Percentiles rank a stretch among this genome's conserved stretches.
These are phyloP conservation scores for Prunus davidiana DNA, from an alignment of 306 rosid genomes.

Conservation along the genomic window DNA sequence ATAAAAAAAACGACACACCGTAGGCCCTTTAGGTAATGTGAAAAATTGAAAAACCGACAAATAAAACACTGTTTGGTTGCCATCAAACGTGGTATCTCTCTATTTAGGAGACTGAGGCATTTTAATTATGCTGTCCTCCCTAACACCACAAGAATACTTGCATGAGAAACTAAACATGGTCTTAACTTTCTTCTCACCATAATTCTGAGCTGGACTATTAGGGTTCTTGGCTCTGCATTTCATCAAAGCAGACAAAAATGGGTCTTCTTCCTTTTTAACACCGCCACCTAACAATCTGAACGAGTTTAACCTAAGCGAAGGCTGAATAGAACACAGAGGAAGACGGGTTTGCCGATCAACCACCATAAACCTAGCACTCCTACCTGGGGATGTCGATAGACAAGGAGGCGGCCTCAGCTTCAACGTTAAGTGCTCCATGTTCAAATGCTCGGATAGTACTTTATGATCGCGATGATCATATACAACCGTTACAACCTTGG, in stretches of 20 bases:
- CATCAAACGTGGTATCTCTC: not conserved
- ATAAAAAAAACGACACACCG: too few relatives aligned
- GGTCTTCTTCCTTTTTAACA: slow-evolving; percentile 37
- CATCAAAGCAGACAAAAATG: slow-evolving; percentile 51
- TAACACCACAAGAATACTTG: slow-evolving; percentile 12
- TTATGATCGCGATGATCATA: not conserved
- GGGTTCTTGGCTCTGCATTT: slow-evolving; percentile 43
- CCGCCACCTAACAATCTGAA: not conserved
- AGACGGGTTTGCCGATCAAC: not conserved
- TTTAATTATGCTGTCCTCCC: not conserved
- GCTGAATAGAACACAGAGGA: not conserved
- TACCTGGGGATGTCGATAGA: not conserved
- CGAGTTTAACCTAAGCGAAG: not conserved
- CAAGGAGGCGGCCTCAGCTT: slow-evolving; percentile 17
- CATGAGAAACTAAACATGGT: slow-evolving; percentile 22
- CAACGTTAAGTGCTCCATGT: not conserved
- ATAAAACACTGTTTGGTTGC: not conserved
- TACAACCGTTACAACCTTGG: not conserved
- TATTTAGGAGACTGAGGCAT: not conserved
- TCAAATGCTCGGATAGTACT: not conserved
- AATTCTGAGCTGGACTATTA: not conserved
- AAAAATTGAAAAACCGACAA: not conserved
- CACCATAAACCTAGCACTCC: slow-evolving; percentile 16
- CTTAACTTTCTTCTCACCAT: slow-evolving; percentile 22
- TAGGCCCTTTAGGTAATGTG: not conserved